Base-by-base conservation (phyloP, 345 rosid genomes). In the Excoecaria cochinchinensis region DNA sequence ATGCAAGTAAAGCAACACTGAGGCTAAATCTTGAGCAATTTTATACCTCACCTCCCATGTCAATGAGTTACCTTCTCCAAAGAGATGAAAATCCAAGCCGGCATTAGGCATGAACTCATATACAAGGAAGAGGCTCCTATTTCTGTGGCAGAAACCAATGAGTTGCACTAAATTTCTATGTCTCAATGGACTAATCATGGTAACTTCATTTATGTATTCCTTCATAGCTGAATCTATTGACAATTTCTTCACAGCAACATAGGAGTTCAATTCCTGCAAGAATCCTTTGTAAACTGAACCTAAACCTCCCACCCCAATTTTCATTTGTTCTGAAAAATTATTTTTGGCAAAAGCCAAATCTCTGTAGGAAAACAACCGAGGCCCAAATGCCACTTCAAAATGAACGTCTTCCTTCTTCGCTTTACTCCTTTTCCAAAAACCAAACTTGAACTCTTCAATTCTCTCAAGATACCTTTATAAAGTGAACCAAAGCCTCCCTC, bases 121-220 rank as follows among this genome's bases (percentile, higher is more conserved):
- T n/a, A n/a, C n/a, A n/a, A n/a, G n/a, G n/a, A n/a, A n/a, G n/a
- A 7, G 59, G 3, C 3, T 46, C 46, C 8, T 5, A 19, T 12
- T 47, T 9, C 24, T 59, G 13, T 72, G 55, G 42, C 67, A 52
- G 56, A 64, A 72, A 8, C 75, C 75, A 0, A 72, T 15, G 31
- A 72, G 75, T 59, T 72, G 55, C 6, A 72, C 55, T 9, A 72
- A 21, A 44, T 72, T 72, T 6, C 36, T n/a, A 15, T 72, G 75
- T 19, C 75, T 58, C 44, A 72, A 21, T 7, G 8, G 51, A 8
- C 66, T 39, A 21, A 59, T 59, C 8, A 39, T 72, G n/a, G n/a
- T n/a, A n/a, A n/a, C n/a, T n/a, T n/a, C n/a, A n/a, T n/a, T n/a
- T n/a, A n/a, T n/a, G n/a, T n/a, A n/a, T n/a, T 31, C 31, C 31